Evolutionary conservation across 2,329 filamentous ascomycete species (phyloP), one percentile per base, ranked within the genome.

Genomic region (Calonectria fujianensis): DNA sequence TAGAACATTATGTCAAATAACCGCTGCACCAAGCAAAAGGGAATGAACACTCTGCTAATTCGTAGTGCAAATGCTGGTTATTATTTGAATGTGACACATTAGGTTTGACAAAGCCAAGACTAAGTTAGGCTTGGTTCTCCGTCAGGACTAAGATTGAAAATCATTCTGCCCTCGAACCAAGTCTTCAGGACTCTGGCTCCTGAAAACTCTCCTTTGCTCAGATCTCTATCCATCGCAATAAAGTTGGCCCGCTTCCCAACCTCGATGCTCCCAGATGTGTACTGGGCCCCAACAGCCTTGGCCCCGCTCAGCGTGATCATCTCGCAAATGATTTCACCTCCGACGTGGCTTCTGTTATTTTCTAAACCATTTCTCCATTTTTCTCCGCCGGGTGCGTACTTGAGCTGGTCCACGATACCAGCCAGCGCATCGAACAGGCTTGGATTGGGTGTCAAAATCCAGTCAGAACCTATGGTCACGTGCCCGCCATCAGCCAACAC

Each of bases 181-280:
- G 48, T 50, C 48, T 50, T 50, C 48, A 50, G 11, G 24, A 50
- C 48, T 13, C 24, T 50, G 48, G 48, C 48, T 50, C 48, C 48
- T 24, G 20, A 3, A 24, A 50, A 50, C n/a, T 50, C 48, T 4
- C 48, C 48, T 27, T 8, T 20, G 48, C 48, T 50, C 20, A 50
- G 11, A 10, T 24, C 20, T 50, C 48, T 50, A 24, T 50, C 48
- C 20, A 50, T n/a, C 24, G 48, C 48, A 10, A 50, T 50, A 24
- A 50, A 50, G 24, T 50, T 50, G n/a, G 48, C 48, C 4, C 48
- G 48, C 20, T 50, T 50, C 20, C 48, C 48, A 24, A 50, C 48
- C 48, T 50, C 48, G n/a, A 50, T 50, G 48, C 48, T 50, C n/a
- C 48, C 48, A 50, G 48, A 50, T 24, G 48, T 9, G 48, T 50